Percentiles rank a stretch among this genome's conserved stretches.
These are phyloP conservation scores for Penicillium brasilianum DNA, from an alignment of 2,329 filamentous ascomycete species.

Conservation along the genomic window DNA sequence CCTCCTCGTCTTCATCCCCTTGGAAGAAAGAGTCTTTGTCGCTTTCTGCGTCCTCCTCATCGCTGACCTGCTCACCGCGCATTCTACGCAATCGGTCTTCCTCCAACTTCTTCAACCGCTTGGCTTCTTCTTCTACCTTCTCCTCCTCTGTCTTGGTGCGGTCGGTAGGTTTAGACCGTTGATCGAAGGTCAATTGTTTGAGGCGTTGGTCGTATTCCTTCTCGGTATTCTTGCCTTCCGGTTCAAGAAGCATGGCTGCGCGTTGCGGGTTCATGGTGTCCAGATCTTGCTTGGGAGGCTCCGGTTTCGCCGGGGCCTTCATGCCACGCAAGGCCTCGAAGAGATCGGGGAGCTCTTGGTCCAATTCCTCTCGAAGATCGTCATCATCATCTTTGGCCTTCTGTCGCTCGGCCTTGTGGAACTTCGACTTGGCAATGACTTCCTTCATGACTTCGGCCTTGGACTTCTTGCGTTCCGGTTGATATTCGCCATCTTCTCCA, in stretches of 20 bases:
- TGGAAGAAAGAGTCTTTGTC: slow-evolving; percentile 41
- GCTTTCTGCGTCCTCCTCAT: slow-evolving; percentile 55
- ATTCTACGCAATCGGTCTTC: slow-evolving; percentile 82
- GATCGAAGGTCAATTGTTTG: slow-evolving; percentile 81
- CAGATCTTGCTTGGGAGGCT: slow-evolving; percentile 50
- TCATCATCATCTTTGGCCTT: slow-evolving; percentile 91
- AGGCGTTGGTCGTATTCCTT: slow-evolving; percentile 87
- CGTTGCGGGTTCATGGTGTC: slow-evolving; percentile 67
- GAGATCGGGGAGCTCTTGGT: slow-evolving; percentile 80
- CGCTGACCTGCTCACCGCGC: slow-evolving; percentile 75
- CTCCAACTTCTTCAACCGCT: slow-evolving; percentile 78
- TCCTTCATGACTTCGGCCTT: slow-evolving; percentile 99
- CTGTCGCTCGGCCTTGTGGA: slow-evolving; percentile 93
- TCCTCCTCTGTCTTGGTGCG: slow-evolving; percentile 93
- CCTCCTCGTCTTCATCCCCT: slow-evolving; percentile 41
- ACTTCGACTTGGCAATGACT: slow-evolving; percentile 94
- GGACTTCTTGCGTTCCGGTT: slow-evolving; percentile 85
- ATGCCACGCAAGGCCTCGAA: slow-evolving; percentile 70
- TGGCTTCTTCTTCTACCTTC: slow-evolving; percentile 75
- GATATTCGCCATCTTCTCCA: slow-evolving; percentile 56
- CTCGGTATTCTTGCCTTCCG: slow-evolving; percentile 71
- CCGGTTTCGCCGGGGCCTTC: slow-evolving; percentile 58
- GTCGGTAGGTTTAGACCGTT: slow-evolving; percentile 81
- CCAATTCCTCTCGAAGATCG: slow-evolving; percentile 80
- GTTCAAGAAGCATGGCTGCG: slow-evolving; percentile 63